Conservation (phyloP, 164 flowering plant species). For the Kalanchoe fedtschenkoi region DNA sequence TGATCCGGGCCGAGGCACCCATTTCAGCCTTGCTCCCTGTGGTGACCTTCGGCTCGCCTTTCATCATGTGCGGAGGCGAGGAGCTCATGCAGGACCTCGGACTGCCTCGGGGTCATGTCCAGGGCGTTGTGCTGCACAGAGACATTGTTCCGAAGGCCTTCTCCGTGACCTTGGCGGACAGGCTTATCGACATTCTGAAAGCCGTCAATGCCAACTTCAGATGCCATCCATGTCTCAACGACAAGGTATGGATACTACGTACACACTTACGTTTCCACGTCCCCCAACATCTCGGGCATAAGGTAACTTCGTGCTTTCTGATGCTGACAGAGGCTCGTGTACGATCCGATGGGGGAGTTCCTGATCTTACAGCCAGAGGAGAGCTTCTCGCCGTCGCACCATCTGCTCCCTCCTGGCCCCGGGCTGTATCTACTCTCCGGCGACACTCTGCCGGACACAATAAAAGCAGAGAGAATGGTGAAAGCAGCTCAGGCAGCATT, state of each 20-base stretch:
- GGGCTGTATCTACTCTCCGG: slow-evolving; percentile 55
- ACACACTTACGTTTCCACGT: too few species aligned
- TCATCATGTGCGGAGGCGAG: slow-evolving; percentile 89
- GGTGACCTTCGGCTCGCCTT: slow-evolving; percentile 82
- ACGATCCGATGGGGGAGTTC: slow-evolving; percentile 86
- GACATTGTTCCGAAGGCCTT: slow-evolving; percentile 98
- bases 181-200: slow-evolving; percentile 70
- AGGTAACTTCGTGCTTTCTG: too few species aligned
- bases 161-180: slow-evolving; percentile 77
- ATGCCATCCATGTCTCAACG: slow-evolving; percentile 69
- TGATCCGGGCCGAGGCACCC: slow-evolving; percentile 75
- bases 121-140: slow-evolving; percentile 73
- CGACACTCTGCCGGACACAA: slow-evolving; percentile 19
- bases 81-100: slow-evolving; percentile 57
- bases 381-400: slow-evolving; percentile 72
- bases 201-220: slow-evolving; percentile 81
- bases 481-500: slow-evolving; percentile 56
- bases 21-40: slow-evolving; percentile 74
- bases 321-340: slow-evolving; percentile 59
- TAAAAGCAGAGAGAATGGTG: slow-evolving; percentile 43
- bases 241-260: slow-evolving; percentile 67
- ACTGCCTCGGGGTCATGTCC: slow-evolving; percentile 67
- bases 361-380: slow-evolving; percentile 88
- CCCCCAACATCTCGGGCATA: too few species aligned
- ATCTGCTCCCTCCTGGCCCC: slow-evolving; percentile 84